Percentiles rank a stretch among this genome's conserved stretches.
Conservation (phyloP, 2,329 filamentous ascomycete species). For the Aspergillus ochraceus region DNA sequence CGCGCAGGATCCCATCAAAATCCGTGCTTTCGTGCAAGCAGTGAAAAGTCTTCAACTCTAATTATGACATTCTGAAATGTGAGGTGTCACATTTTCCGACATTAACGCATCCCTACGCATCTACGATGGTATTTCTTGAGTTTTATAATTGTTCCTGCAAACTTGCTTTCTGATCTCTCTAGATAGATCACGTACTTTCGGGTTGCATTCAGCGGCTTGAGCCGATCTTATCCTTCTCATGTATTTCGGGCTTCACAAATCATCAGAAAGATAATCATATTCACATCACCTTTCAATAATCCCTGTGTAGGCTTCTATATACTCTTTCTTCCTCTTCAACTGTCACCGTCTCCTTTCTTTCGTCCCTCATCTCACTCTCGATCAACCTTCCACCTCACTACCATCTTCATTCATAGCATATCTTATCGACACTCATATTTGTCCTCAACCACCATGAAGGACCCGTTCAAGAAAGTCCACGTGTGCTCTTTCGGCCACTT, state of each 20-base stretch:
- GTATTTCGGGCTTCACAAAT: not conserved
- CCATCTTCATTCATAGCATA: not conserved
- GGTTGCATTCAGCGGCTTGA: not conserved
- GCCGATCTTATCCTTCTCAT: slow-evolving; percentile 1
- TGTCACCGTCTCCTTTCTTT: not conserved
- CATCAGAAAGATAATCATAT: not conserved
- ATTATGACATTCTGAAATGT: slow-evolving; percentile 4
- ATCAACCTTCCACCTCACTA: not conserved
- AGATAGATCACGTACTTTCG: slow-evolving; percentile 4
- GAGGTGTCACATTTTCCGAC: not conserved
- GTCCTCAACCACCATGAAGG: slow-evolving; percentile 32
- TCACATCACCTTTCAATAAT: not conserved
- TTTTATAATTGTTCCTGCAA: not conserved
- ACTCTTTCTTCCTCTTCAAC: not conserved
- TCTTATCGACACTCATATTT: not conserved
- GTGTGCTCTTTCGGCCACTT: slow-evolving; percentile 63
- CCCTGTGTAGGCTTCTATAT: not conserved
- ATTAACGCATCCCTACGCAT: slow-evolving; percentile 3
- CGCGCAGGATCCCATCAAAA: slow-evolving; percentile 77
- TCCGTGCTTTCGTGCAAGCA: slow-evolving; percentile 73
- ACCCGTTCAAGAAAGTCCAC: slow-evolving; percentile 52
- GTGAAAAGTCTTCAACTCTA: slow-evolving; percentile 58
- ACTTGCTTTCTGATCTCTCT: not conserved
- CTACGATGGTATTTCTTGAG: slow-evolving; percentile 9
- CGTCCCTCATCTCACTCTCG: not conserved